Conservation (phyloP, 768 basidiomycete genomes). For the Mycena albidolilacea region DNA sequence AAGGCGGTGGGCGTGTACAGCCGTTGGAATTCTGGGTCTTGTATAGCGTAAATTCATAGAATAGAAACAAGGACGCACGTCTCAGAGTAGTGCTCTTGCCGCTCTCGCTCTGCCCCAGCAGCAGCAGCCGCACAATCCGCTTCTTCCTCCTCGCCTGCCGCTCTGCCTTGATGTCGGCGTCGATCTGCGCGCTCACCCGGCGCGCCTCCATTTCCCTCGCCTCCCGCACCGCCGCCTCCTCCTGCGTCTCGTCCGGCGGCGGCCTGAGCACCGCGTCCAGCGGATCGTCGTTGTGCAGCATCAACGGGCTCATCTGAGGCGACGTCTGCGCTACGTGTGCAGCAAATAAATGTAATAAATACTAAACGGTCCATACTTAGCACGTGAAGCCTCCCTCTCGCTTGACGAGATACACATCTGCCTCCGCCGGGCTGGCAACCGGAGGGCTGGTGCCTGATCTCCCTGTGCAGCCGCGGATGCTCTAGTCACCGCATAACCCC, state of each 20-base stretch:
- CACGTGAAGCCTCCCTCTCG: too few species aligned
- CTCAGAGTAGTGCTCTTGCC: constrained; percentile 82
- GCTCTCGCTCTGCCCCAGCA: constrained; percentile 88
- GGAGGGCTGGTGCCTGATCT: too few species aligned
- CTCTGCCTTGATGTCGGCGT: constrained; percentile 77
- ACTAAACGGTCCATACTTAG: too few species aligned
- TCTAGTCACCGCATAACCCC: too few species aligned
- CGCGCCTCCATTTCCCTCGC: constrained; percentile 70
- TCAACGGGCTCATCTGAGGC: background rate
- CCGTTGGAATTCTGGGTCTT: constrained; percentile 82
- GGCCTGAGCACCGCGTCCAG: constrained; percentile 70
- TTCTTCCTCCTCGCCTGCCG: constrained; percentile 75
- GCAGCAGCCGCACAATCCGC: constrained; percentile 77
- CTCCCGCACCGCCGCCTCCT: constrained; percentile 61
- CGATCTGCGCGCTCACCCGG: constrained; percentile 70
- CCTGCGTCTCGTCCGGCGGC: constrained; percentile 69
- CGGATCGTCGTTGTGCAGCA: constrained; percentile 60
- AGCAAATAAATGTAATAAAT: too few species aligned
- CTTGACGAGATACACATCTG: too few species aligned
- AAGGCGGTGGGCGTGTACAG: constrained; percentile 84
- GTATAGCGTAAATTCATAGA: too few species aligned
- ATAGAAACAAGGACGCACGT: constrained; percentile 64
- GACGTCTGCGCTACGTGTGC: too few species aligned
- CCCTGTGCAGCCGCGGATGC: too few species aligned
- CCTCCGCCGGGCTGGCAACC: too few species aligned